phyloP scores from a whole-genome alignment of 331 rosid species.

The Cydonia oblonga region DNA sequence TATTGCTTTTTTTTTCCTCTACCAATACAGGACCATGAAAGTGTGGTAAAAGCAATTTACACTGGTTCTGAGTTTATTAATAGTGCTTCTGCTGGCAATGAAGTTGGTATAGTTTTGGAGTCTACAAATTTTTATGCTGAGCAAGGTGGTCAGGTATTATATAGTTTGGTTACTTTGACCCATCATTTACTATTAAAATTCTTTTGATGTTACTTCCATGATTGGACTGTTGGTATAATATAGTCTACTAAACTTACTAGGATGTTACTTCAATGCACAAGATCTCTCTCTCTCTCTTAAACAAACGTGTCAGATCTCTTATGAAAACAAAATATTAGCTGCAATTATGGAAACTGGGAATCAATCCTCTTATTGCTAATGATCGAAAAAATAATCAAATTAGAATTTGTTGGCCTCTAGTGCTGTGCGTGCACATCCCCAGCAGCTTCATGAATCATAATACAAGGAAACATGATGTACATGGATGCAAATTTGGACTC shows the following conservation, averaged over 20 bases:
- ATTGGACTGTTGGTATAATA: neutral
- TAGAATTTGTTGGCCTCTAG: neutral
- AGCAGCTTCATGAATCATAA: neutral
- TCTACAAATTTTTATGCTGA: constrained; percentile 96
- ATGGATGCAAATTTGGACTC: neutral
- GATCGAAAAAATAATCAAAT: neutral
- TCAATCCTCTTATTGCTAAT: neutral
- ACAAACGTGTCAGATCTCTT: neutral
- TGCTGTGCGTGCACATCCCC: neutral
- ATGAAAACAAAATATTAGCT: neutral
- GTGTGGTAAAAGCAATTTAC: constrained; percentile 67
- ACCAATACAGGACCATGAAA: constrained; percentile 63
- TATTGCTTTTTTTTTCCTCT: constrained; percentile 5
- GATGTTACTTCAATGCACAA: neutral
- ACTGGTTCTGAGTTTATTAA: constrained; percentile 68
- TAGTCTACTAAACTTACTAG: neutral
- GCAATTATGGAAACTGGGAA: neutral
- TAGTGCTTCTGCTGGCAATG: constrained; percentile 40
- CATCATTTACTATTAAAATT: constrained; percentile 3
- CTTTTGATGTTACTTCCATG: neutral
- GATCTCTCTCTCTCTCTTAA: neutral
- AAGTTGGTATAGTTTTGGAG: constrained; percentile 69
- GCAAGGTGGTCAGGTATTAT: constrained; percentile 98
- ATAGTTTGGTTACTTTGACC: neutral
- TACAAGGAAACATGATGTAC: neutral